Percentiles rank a stretch among this genome's conserved stretches.
phyloP scores from a whole-genome alignment of 2,329 filamentous ascomycete genomes.

The Cercospora citrullina region DNA sequence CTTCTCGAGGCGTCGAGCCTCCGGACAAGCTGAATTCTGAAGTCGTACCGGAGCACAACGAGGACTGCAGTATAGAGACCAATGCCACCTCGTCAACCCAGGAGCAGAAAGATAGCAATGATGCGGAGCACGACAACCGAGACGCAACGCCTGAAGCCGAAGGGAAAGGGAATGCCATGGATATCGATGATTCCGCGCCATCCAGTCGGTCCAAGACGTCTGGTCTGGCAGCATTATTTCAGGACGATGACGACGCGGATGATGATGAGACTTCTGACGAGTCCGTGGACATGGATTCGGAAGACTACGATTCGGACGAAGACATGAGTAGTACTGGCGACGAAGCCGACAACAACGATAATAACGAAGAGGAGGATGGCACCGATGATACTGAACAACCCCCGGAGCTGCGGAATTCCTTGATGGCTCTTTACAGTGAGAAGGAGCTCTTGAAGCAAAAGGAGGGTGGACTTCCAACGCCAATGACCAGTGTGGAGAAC shows the following conservation, averaged over 20 bases:
- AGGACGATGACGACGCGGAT: constrained; percentile 44
- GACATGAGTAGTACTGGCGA: constrained; percentile 41
- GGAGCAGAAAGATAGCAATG: neutral
- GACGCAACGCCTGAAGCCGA: neutral
- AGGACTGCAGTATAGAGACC: neutral
- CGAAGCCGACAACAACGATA: constrained; percentile 36
- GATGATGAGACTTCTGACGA: constrained; percentile 42
- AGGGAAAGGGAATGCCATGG: neutral
- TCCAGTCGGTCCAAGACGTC: neutral
- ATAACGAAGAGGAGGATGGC: constrained; percentile 32
- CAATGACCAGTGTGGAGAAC: constrained; percentile 37
- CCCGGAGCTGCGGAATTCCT: constrained; percentile 18
- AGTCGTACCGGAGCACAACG: constrained; percentile 30
- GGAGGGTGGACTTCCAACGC: constrained; percentile 37
- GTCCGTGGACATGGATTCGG: constrained; percentile 41
- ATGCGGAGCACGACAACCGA: neutral
- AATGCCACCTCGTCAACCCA: neutral
- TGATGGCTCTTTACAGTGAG: constrained; percentile 34
- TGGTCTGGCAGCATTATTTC: neutral
- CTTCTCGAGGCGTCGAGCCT: constrained; percentile 31
- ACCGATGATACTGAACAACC: constrained; percentile 29
- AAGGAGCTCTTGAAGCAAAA: constrained; percentile 31
- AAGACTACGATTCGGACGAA: constrained; percentile 40
- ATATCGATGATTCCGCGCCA: constrained; percentile 7
- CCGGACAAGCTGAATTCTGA: constrained; percentile 37